Evolutionary conservation across 2,329 filamentous ascomycete genomes (phyloP), one percentile per base, ranked within the genome.

Genomic region (Calonectria hongkongensis): DNA sequence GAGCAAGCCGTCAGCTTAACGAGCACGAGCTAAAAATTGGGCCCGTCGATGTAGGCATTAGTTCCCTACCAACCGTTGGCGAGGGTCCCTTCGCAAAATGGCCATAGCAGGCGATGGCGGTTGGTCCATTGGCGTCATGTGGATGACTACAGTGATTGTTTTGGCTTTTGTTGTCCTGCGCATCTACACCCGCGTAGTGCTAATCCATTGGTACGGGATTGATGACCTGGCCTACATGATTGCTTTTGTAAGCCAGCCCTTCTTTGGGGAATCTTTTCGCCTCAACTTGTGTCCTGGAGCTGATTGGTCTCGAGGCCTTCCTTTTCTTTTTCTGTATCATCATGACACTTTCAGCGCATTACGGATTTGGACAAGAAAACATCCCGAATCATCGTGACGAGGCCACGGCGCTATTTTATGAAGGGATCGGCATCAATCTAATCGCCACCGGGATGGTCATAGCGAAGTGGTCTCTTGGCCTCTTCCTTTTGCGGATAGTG

Each of bases 401-500:
- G 3, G 76, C 78, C 2, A 51, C 70, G 6, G 81, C 82, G 3
- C 74, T 73, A 27, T 76, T 82, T 45, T 76, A 76, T 76, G 79
- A 82, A 56, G 66, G 68, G 28, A 80, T 82, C 28, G 81, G 80
- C 2, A 82, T 83, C 66, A 78, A 79, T 0, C 83, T 85, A 51
- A 81, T 80, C 4, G 71, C 85, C 13, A 50, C 83, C 1, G 83
- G 82, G 16, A 85, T 84, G 77, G 81, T 80, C 7, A 76, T 81
- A 30, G 81, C 83, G 2, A 85, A 85, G 63, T 68, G 76, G 45
- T 84, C 83, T 0, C 74, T 85, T 3, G 83, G 81, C 1, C 77
- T 84, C 15, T 85, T 85, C 67, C 71, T 85, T 18, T 69, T 84
- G 5, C 80, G 83, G 4, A 76, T 85, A 28, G 81, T 84, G 13